Conservation (phyloP, 306 rosid genomes). For the Argentina anserina region DNA sequence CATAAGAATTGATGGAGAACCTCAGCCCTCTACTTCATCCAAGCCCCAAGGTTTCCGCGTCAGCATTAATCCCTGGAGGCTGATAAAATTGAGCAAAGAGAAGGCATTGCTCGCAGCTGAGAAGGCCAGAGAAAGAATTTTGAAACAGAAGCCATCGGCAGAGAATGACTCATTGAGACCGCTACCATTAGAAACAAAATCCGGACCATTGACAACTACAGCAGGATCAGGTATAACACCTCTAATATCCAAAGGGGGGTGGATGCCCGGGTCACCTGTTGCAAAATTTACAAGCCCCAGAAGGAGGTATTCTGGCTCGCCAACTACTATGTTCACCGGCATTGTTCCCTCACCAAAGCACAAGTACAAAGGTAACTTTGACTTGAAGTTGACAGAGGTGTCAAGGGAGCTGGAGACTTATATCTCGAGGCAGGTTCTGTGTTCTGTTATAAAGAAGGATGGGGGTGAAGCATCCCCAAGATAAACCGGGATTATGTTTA, state of each 20-base stretch:
- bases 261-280: conserved; percentile 50
- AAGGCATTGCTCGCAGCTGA: conserved; percentile 74
- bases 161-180: conserved; percentile 58
- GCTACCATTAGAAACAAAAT: conserved; percentile 74
- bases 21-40: conserved; percentile 40
- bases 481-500: conserved; percentile 23
- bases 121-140: conserved; percentile 73
- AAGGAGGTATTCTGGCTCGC: conserved; percentile 74
- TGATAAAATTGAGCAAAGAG: conserved; percentile 74
- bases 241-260: conserved; percentile 43
- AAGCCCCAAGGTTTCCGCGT: conserved; percentile 62
- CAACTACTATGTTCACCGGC: conserved; percentile 42
- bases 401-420: conserved; percentile 95
- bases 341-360: conserved; percentile 60
- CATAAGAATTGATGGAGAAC: conserved; percentile 68
- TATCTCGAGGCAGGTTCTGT: conserved; percentile 84
- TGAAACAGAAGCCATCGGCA: conserved; percentile 44
- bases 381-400: conserved; percentile 78
- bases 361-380: conserved; percentile 74
- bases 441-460: conserved; percentile 78
- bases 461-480: conserved; percentile 61
- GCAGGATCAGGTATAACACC: conserved; percentile 40
- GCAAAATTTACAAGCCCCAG: conserved; percentile 78
- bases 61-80: conserved; percentile 83
- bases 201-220: conserved; percentile 30